A percentile compares a stretch with the other conserved stretches of the same genome.
These are phyloP conservation scores for Hapsidospora chrysogenum DNA, from an alignment of 495 filamentous ascomycete species.

Conservation along the genomic window DNA sequence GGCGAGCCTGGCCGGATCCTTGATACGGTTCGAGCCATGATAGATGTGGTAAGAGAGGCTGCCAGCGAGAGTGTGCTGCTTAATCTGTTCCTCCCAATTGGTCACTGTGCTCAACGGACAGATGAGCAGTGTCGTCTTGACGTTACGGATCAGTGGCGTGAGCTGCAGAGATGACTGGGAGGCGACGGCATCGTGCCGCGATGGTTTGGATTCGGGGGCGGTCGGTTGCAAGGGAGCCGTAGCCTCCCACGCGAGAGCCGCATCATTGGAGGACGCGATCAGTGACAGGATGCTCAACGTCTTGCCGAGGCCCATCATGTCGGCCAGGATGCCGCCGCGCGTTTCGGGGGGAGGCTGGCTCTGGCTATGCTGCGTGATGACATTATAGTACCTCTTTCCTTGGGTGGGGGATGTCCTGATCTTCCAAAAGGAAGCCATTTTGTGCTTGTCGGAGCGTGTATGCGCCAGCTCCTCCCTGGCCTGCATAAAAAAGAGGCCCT, in stretches of 20 bases:
- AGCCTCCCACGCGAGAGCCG: slow-evolving; percentile 40
- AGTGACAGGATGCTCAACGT: slow-evolving; percentile 79
- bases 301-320: slow-evolving; percentile 97
- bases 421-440: slow-evolving; percentile 61
- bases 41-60: slow-evolving; percentile 58
- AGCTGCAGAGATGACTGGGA: slow-evolving; percentile 11
- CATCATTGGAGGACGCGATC: slow-evolving; percentile 39
- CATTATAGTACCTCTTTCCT: slow-evolving; percentile 48
- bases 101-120: slow-evolving; percentile 74
- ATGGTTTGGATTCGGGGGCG: slow-evolving; percentile 12
- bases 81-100: slow-evolving; percentile 87
- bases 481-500: slow-evolving; percentile 78
- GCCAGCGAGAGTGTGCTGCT: slow-evolving; percentile 50
- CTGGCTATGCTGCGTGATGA: slow-evolving; percentile 60
- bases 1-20: slow-evolving; percentile 48
- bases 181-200: neutral
- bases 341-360: slow-evolving; percentile 49
- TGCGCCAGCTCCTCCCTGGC: slow-evolving; percentile 39
- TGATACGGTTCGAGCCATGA: slow-evolving; percentile 60
- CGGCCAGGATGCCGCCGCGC: slow-evolving; percentile 79
- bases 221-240: slow-evolving; percentile 21
- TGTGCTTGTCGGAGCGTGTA: slow-evolving; percentile 15
- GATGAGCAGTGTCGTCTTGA: slow-evolving; percentile 72
- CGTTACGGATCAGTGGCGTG: slow-evolving; percentile 42
- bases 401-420: slow-evolving; percentile 33